Evolutionary conservation across 2,329 filamentous ascomycete species (phyloP).

Genomic region (Thermoascus crustaceus): DNA sequence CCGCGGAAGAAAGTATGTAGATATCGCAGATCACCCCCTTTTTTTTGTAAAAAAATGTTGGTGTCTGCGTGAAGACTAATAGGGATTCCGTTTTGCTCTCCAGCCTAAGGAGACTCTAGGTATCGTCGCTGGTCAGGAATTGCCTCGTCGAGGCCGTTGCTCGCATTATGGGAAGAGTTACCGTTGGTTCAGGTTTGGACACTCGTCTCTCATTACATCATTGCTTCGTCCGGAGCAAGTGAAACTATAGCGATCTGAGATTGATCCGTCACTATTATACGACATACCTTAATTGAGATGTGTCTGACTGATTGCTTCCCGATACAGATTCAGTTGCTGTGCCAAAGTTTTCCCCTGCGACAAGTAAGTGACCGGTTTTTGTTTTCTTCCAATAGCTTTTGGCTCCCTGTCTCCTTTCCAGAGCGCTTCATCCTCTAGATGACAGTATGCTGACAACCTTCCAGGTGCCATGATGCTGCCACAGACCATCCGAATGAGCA

Average conservation of each 20-base stretch:
- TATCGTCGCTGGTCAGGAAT: constrained; percentile 46
- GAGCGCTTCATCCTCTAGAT: neutral
- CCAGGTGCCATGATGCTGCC: constrained; percentile 62
- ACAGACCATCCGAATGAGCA: constrained; percentile 70
- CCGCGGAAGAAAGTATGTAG: constrained; percentile 32
- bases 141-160: constrained; percentile 47
- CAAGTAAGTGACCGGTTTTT: constrained; percentile 30
- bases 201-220: neutral
- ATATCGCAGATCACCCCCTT: no score
- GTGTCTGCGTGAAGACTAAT: neutral
- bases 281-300: no score
- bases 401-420: neutral
- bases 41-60: neutral
- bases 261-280: no score
- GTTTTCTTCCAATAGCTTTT: neutral
- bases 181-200: constrained; percentile 46
- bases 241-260: no score
- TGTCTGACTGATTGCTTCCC: constrained; percentile 7
- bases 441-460: constrained; percentile 4
- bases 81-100: neutral
- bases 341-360: constrained; percentile 51
- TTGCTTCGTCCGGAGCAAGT: no score
- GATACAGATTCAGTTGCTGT: constrained; percentile 48
- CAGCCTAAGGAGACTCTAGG: constrained; percentile 46
- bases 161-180: constrained; percentile 48